Evolutionary conservation across 73 alveolate genomes (phyloP), one percentile per base, ranked within the genome.

Genomic region (Stentor coeruleus): DNA sequence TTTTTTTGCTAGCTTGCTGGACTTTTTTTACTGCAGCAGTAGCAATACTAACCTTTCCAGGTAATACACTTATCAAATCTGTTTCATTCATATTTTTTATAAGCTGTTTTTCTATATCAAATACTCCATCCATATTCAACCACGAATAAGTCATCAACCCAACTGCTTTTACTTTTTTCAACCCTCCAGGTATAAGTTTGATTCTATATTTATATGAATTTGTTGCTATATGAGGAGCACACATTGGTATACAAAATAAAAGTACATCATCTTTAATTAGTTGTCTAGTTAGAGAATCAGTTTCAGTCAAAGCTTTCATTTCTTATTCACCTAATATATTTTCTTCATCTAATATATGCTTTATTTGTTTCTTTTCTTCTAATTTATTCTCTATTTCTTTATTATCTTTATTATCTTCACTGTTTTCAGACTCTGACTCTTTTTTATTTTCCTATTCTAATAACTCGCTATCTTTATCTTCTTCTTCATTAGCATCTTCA

Each of bases 161-260:
- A 83, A 80, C 83, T 6, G 94, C 96, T 49, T 84, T 88, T 2
- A 94, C 97, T 77, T 92, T 81, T 84, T 91, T 91, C n/a, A 74
- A 39, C 33, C 88, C 55, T 2, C 97, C 97, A 2, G 95, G 95
- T 3, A 42, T 59, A 40, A 91, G 59, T 73, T 91, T 91, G 38
- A 85, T 93, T 81, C 90, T 88, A 85, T 91, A 91, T 74, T 86
- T 89, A 82, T 85, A 81, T 3, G 88, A 59, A 20, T 38, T 35
- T 39, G 90, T 88, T 15, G 92, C 82, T 0, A 91, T 36, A 84
- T 88, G 90, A 3, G 97, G 97, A 58, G 95, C 94, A 11, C 91
- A 83, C 97, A 91, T 89, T 37, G 97, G 94, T 31, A 91, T 88
- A 38, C 88, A 86, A 55, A 49, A 76, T 38, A 89, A 77, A 3